Evolutionary conservation across 108 stramenopile genomes (phyloP).

Genomic region (Skeletonema potamos): DNA sequence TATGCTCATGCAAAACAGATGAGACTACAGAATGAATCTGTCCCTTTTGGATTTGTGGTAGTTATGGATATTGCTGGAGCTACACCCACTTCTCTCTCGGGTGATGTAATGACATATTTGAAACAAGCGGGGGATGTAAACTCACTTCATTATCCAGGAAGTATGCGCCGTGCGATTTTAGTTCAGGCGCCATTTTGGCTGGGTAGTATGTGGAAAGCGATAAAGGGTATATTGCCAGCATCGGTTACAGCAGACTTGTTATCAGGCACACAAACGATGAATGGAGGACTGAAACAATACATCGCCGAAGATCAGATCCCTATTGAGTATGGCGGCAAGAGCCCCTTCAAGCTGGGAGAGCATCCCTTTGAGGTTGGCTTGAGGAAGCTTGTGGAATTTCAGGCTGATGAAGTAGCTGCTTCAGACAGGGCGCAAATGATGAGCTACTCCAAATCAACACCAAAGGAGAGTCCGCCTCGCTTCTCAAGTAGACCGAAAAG

Average conservation of each 20-base stretch:
- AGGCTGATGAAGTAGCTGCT: slow-evolving; percentile 4
- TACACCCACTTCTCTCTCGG: slow-evolving; percentile 42
- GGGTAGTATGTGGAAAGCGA: slow-evolving; percentile 41
- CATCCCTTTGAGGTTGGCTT: slow-evolving; percentile 59
- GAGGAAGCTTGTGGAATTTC: slow-evolving; percentile 19
- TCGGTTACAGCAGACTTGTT: slow-evolving; percentile 58
- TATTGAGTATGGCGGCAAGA: slow-evolving; percentile 56
- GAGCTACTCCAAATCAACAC: neutral
- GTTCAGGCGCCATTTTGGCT: slow-evolving; percentile 63
- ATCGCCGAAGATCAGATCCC: slow-evolving; percentile 70
- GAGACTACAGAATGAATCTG: slow-evolving; percentile 21
- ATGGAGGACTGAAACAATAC: slow-evolving; percentile 45
- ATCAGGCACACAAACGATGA: slow-evolving; percentile 33
- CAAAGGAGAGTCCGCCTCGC: neutral
- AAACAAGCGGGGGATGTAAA: slow-evolving; percentile 60
- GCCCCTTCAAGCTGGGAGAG: slow-evolving; percentile 51
- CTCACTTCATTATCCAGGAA: slow-evolving; percentile 53
- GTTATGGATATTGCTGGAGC: slow-evolving; percentile 65
- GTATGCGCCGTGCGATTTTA: slow-evolving; percentile 47
- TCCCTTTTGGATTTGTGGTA: slow-evolving; percentile 52
- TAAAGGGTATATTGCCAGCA: slow-evolving; percentile 54
- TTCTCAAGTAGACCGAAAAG: neutral
- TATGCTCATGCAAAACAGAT: slow-evolving; percentile 29
- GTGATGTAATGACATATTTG: slow-evolving; percentile 61
- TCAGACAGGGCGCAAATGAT: neutral